Percentiles rank a stretch among this genome's conserved stretches.
phyloP scores from a whole-genome alignment of 2,329 filamentous ascomycete genomes.

The Aspergillus sp. region DNA sequence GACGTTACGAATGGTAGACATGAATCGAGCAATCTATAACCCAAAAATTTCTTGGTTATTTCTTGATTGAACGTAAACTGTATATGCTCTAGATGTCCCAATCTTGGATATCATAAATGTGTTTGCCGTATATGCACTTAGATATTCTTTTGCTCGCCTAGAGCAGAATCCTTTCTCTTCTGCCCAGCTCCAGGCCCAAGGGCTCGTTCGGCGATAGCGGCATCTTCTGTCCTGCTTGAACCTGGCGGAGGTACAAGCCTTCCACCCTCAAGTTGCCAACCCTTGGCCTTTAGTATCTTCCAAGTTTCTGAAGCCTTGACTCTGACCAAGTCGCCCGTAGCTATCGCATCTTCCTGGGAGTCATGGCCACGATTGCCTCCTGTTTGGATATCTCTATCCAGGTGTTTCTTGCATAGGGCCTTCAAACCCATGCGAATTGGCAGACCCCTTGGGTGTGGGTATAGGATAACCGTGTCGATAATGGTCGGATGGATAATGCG shows the following conservation, averaged over 20 bases:
- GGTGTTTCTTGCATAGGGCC: conserved; percentile 61
- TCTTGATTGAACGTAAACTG: not conserved
- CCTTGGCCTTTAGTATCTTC: conserved; percentile 59
- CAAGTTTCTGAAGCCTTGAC: conserved; percentile 67
- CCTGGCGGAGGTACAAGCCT: conserved; percentile 29
- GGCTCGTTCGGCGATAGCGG: conserved; percentile 4
- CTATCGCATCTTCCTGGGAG: conserved; percentile 83
- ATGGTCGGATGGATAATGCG: conserved; percentile 80
- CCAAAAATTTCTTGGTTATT: conserved; percentile 2
- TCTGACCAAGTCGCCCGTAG: conserved; percentile 80
- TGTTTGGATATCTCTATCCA: conserved; percentile 75
- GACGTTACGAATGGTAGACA: conserved; percentile 28
- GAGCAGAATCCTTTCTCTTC: conserved; percentile 17
- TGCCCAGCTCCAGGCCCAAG: conserved; percentile 19
- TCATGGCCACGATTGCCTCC: conserved; percentile 70
- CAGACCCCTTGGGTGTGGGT: conserved; percentile 70
- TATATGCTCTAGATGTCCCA: conserved; percentile 1
- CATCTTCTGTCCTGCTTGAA: conserved; percentile 2
- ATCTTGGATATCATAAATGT: conserved; percentile 19
- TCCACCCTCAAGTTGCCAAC: conserved; percentile 60
- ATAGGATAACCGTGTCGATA: conserved; percentile 81
- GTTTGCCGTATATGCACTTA: not conserved
- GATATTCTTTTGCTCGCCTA: not conserved
- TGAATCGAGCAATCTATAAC: conserved; percentile 18
- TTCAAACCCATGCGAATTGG: conserved; percentile 77